Base-by-base conservation (phyloP, 768 basidiomycete species). In the Rossbeevera mucosa region DNA sequence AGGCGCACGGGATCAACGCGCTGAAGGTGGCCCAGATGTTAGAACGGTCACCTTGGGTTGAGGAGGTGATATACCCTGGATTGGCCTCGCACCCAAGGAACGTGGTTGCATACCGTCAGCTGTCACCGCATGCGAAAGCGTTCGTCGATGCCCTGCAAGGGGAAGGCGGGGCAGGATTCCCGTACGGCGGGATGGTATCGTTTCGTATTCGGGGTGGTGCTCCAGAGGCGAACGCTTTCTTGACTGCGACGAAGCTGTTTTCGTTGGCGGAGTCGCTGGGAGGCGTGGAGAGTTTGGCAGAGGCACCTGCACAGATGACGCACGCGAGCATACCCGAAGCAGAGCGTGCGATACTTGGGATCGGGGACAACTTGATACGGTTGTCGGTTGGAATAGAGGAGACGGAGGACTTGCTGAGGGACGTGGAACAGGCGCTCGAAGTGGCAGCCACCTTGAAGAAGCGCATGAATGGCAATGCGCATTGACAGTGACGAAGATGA, bases 301-400 rank as follows among this genome's bases (percentile, higher is more conserved):
- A 97, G 68, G 77, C 88, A 42, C 94, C 94, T 0, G 82, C 85
- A 41, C 74, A 76, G 70, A 96, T 96, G 94, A 95, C 92, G 7
- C 94, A 96, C 66, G 85, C 81, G 2, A 80, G 80, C 46, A 82
- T 91, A 44, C 85, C 90, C 0, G 76, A 78, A 22, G 81, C 69
- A 1, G 86, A 90, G 68, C 74, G 91, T 11, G 80, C 74, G 25
- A 47, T 71, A 13, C 71, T 93, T 25, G 94, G 94, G 1, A 91
- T 98, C 55, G 81, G 81, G 5, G 85, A 85, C 18, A 80, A 86
- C 55, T 67, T 95, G 53, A 73, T 96, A 3, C 74, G 94, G 16
- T 67, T 98, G 57, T 87, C 84, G 30, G 89, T 94, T 1, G 94
- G 94, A 2, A 79, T 95, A 13, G 95, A 97, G 71, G 94, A 98